Base-by-base conservation (phyloP, 371 early-diverging fungal genomes). In the Chytridium lagenaria region DNA sequence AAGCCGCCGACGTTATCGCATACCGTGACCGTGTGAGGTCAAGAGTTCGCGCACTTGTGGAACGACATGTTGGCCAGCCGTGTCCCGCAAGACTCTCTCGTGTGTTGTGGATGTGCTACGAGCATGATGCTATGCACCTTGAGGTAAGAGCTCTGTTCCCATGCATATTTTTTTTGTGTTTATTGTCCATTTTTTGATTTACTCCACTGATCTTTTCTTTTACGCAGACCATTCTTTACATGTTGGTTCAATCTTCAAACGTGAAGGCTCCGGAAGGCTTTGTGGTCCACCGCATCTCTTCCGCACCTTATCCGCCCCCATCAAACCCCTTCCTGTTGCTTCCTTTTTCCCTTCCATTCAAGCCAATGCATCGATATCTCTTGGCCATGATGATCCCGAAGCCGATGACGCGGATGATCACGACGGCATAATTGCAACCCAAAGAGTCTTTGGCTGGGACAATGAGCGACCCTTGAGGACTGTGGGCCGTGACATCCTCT, bases 71-170 rank as follows among this genome's bases (percentile, higher is more conserved):
- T 30, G 30, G 3, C 36, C n/a, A n/a, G n/a, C n/a, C n/a, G n/a
- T n/a, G n/a, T n/a, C 23, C 59, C 0, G 67, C 72, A 39, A 50
- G 87, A 15, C 75, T 86, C 66, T 88, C 86, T 0, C 30, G 94
- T 28, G 89, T 89, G 5, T 36, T 94, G 19, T 92, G 89, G 89
- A 94, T 94, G 93, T 85, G 87, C 12, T 95, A 91, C 82, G 96
- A 96, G 75, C 97, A 96, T 72, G 93, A 95, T 75, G 94, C 90
- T 0, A 91, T 95, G 95, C 97, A 96, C 71, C 77, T 94, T 19
- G 97, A 96, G 76, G 81, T 80, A 40, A 36, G 63, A 64, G 44
- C 19, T 55, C 26, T 23, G 5, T 55, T 55, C 26, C 30, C 26
- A 7, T 1, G 2, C 50, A 3, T 52, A 65, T 51, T 68, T 59